Evolutionary conservation across 176 grass and related monocot species (phyloP).

Genomic region (Carex kokanica): DNA sequence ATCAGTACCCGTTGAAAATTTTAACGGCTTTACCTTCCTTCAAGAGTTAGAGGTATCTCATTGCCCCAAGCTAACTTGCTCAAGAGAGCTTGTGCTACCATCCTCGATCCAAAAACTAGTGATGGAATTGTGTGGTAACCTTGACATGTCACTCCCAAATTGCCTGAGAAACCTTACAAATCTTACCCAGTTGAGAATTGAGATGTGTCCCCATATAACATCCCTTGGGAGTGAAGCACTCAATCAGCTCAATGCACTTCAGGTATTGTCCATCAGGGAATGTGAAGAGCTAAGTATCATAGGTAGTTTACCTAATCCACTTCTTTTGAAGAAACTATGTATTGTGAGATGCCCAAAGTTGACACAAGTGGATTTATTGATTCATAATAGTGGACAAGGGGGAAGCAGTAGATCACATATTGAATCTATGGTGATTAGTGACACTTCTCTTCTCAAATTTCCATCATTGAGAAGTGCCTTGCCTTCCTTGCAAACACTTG

Average conservation of each 20-base stretch:
- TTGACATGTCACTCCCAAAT: conserved; percentile 5
- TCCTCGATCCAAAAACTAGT: not conserved
- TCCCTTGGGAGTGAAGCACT: not conserved
- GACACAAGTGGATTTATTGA: conserved; percentile 15
- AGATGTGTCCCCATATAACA: not conserved
- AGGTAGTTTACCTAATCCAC: conserved; percentile 13
- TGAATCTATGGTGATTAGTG: not conserved
- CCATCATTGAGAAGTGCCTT: not conserved
- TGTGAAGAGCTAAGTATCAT: not conserved
- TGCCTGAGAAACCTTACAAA: conserved; percentile 7
- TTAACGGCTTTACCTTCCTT: conserved; percentile 6
- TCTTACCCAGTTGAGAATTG: not conserved
- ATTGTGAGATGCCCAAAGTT: not conserved
- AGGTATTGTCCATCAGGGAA: conserved; percentile 2
- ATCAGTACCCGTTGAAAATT: conserved; percentile 19
- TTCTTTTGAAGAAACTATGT: not conserved
- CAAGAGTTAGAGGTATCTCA: conserved; percentile 9
- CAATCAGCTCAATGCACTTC: conserved; percentile 8
- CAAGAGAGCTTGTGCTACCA: conserved; percentile 11
- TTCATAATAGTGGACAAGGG: not conserved
- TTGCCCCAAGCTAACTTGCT: conserved; percentile 9
- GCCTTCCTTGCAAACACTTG: conserved; percentile 15
- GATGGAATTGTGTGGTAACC: conserved; percentile 7
- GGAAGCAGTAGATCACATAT: not conserved
- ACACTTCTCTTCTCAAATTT: conserved; percentile 1